phyloP scores from a whole-genome alignment of 164 flowering plant species.

The Akebia trifoliata region DNA sequence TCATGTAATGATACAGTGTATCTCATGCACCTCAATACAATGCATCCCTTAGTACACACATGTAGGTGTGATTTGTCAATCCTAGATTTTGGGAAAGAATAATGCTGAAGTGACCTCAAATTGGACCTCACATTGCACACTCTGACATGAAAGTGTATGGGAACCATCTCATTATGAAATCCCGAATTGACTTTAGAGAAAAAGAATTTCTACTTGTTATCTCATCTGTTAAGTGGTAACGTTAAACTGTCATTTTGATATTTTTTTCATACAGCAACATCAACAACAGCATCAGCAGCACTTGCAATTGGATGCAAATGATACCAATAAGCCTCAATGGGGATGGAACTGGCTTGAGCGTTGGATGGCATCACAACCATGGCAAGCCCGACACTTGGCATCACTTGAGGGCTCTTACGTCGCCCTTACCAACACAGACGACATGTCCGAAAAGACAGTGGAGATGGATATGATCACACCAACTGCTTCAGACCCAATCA shows the following conservation, averaged over 20 bases:
- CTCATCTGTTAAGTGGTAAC: no score
- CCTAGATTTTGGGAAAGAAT: no score
- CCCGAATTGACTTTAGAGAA: no score
- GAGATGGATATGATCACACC: constrained; percentile 64
- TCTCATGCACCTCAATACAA: no score
- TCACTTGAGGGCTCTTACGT: constrained; percentile 35
- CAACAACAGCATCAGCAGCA: constrained; percentile 19
- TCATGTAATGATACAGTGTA: no score
- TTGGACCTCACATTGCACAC: no score
- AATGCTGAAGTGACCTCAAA: no score
- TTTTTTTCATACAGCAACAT: constrained; percentile 25
- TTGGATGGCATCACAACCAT: constrained; percentile 85
- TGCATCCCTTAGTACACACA: no score
- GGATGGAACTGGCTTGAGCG: constrained; percentile 94
- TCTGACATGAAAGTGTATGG: no score
- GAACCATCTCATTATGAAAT: no score
- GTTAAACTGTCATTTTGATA: background rate
- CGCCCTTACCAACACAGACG: constrained; percentile 41
- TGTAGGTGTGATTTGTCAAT: no score
- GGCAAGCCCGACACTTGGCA: constrained; percentile 28
- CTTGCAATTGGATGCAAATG: constrained; percentile 9
- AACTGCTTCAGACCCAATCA: constrained; percentile 13
- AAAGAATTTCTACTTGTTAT: no score
- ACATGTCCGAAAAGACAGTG: constrained; percentile 75
- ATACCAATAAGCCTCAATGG: constrained; percentile 49